Conservation (phyloP, 2,329 filamentous ascomycete species). For the Allantophomopsis lycopodina region DNA sequence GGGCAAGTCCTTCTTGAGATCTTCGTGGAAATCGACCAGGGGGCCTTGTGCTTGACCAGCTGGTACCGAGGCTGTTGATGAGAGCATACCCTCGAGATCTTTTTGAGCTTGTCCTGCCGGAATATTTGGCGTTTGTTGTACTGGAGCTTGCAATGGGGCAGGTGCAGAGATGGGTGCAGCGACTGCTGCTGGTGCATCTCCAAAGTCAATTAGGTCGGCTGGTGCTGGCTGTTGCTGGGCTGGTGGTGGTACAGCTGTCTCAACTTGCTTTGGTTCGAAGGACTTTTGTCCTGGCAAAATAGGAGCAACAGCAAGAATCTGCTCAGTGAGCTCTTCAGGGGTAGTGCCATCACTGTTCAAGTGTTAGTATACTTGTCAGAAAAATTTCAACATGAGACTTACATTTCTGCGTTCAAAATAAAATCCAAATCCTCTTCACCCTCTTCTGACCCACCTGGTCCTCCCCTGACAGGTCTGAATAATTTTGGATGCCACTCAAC, state of each 20-base stretch:
- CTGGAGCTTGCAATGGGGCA: constrained; percentile 1
- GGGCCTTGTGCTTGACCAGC: constrained; percentile 3
- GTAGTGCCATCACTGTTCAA: constrained; percentile 42
- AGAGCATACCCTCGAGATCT: constrained; percentile 13
- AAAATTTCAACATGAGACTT: constrained; percentile 19
- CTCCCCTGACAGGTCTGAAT: constrained; percentile 63
- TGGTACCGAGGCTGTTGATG: constrained; percentile 8
- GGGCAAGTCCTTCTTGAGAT: constrained; percentile 36
- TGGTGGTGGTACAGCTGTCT: constrained; percentile 3
- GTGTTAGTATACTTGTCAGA: neutral
- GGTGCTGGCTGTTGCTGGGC: constrained; percentile 1
- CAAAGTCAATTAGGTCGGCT: constrained; percentile 42
- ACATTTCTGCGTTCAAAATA: constrained; percentile 86
- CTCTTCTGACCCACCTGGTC: constrained; percentile 58
- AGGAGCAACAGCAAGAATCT: constrained; percentile 77
- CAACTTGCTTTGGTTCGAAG: constrained; percentile 31
- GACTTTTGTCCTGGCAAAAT: constrained; percentile 66
- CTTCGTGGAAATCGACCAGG: constrained; percentile 37
- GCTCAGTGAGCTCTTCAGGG: constrained; percentile 58
- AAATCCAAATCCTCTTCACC: constrained; percentile 86
- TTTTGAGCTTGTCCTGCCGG: constrained; percentile 13
- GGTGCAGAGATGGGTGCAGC: neutral
- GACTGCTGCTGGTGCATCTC: constrained; percentile 9
- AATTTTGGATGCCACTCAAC: constrained; percentile 80
- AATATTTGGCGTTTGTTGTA: constrained; percentile 7